Evolutionary conservation across 2,329 filamentous ascomycete genomes (phyloP).

Genomic region (Ophiostoma angusticollis): DNA sequence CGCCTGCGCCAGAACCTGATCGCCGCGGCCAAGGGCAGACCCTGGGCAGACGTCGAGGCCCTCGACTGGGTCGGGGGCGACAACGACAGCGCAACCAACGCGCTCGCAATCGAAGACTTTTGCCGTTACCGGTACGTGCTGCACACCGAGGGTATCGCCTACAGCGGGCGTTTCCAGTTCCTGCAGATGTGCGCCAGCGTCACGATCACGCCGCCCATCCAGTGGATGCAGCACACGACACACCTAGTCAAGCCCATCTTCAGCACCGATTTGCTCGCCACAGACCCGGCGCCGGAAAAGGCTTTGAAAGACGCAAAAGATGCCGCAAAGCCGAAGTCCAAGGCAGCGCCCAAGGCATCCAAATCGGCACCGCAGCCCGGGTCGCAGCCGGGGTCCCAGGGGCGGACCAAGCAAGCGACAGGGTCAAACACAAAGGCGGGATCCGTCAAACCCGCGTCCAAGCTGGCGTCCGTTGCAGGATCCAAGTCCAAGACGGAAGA

Average conservation of each 20-base stretch:
- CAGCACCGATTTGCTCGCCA: background rate
- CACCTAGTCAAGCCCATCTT: slow-evolving; percentile 31
- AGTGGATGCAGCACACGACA: slow-evolving; percentile 32
- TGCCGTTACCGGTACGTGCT: slow-evolving; percentile 34
- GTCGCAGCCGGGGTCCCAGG: no score
- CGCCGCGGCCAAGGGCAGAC: slow-evolving; percentile 19
- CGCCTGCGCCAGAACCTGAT: slow-evolving; percentile 30
- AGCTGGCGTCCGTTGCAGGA: no score
- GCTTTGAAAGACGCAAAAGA: no score
- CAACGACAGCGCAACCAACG: slow-evolving; percentile 26
- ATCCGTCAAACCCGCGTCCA: no score
- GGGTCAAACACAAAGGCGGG: no score
- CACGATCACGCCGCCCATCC: slow-evolving; percentile 30
- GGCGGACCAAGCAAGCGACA: no score
- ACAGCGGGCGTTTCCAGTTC: slow-evolving; percentile 33
- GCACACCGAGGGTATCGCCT: slow-evolving; percentile 35
- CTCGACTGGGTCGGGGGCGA: slow-evolving; percentile 22
- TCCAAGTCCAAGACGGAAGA: no score
- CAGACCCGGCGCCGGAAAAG: no score
- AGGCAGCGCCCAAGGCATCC: no score
- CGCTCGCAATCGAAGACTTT: slow-evolving; percentile 35
- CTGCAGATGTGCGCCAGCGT: slow-evolving; percentile 33
- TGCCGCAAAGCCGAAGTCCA: no score
- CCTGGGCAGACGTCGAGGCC: slow-evolving; percentile 36
- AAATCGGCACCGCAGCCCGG: no score